Base-by-base conservation (phyloP, 352 stramenopile species). In the Globisporangium heterothallicum region DNA sequence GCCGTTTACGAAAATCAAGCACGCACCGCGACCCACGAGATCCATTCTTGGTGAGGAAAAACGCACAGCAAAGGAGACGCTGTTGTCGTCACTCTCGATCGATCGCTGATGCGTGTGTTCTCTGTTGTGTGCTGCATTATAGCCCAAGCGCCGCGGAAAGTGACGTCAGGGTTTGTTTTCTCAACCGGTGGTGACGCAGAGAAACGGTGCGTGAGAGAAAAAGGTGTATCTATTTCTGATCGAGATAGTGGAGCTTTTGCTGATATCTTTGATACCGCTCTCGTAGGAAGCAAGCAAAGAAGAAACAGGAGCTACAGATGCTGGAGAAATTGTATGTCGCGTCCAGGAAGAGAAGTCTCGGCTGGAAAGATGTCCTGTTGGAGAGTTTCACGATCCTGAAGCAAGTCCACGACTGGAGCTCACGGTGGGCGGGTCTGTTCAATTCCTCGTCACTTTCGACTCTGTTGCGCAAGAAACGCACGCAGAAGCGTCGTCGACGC, bases 1-100 rank as follows among this genome's bases (percentile, higher is more conserved):
- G 18, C 80, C 76, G 32, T 92, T 92, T 49, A 72, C 78, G 6
- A 84, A 84, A 53, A 57, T 35, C 7, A 25, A 48, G 19, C 56
- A 43, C 42, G 53, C 56, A 41, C 30, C 49, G 26, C 56, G 56
- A 24, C 30, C 56, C 14, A 58, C 22, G 26, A 57, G 56, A 42
- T 25, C 41, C 18, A 36, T 58, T 6, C 24, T 40, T 49, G 54
- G 54, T 61, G 19, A 18, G 45, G 13, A 12, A 4, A 26, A 16
- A 3, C n/a, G n/a, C n/a, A n/a, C n/a, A n/a, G n/a, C n/a, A n/a
- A n/a, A n/a, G n/a, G n/a, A n/a, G n/a, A n/a, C n/a, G n/a, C n/a
- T n/a, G n/a, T n/a, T n/a, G n/a, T n/a, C n/a, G n/a, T n/a, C n/a
- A n/a, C n/a, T n/a, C n/a, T n/a, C n/a, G n/a, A n/a, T n/a, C n/a